Conservation (phyloP, 1,139 yeast species). For the Taiozyma sp. region DNA sequence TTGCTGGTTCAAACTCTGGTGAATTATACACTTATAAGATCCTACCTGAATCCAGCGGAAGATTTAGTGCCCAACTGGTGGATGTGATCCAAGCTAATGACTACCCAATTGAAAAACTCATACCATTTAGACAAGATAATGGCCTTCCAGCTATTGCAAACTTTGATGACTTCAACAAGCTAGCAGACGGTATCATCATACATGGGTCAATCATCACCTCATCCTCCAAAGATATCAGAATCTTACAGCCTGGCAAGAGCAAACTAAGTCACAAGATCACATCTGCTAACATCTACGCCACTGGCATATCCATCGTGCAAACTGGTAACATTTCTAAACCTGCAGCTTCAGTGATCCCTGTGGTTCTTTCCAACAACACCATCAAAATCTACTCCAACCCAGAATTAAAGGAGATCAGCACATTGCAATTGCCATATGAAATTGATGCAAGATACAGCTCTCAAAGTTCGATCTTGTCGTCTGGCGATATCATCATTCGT, state of each 20-base stretch:
- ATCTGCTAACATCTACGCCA: constrained; percentile 46
- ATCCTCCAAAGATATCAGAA: constrained; percentile 58
- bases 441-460: constrained; percentile 34
- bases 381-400: constrained; percentile 45
- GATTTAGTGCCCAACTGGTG: constrained; percentile 55
- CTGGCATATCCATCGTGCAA: constrained; percentile 46
- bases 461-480: constrained; percentile 47
- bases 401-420: constrained; percentile 43
- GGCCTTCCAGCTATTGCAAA: constrained; percentile 68
- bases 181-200: constrained; percentile 56
- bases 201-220: constrained; percentile 59
- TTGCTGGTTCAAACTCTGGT: constrained; percentile 79
- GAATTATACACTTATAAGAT: constrained; percentile 64
- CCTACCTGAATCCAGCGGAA: constrained; percentile 62
- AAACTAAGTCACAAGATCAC: constrained; percentile 55
- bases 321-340: constrained; percentile 25
- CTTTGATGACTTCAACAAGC: constrained; percentile 49
- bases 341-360: constrained; percentile 37
- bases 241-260: constrained; percentile 53
- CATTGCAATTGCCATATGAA: constrained; percentile 35
- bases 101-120: constrained; percentile 47
- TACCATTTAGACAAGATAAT: constrained; percentile 49
- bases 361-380: constrained; percentile 36
- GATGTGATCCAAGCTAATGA: constrained; percentile 45
- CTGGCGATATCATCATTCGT: constrained; percentile 72